Percentiles rank a stretch among this genome's conserved stretches.
Evolutionary conservation across 768 basidiomycete species (phyloP).

Genomic region (Rubroboletus pulcherrimus): DNA sequence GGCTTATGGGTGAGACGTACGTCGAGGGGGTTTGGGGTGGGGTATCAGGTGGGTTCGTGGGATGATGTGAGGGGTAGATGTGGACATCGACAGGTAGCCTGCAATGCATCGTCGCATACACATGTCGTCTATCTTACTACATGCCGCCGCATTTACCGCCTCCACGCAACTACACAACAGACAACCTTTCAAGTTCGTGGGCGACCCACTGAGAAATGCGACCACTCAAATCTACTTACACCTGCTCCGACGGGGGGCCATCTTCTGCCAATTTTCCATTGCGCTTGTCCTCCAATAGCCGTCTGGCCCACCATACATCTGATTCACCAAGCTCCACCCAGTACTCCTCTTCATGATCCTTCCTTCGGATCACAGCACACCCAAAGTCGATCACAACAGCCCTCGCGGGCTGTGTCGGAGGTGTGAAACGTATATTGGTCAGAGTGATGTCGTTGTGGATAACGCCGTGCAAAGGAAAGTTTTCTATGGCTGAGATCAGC

Average conservation of each 20-base stretch:
- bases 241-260: neutral
- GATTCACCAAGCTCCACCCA: neutral
- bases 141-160: no score
- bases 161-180: no score
- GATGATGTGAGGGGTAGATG: no score
- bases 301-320: neutral
- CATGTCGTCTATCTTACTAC: no score
- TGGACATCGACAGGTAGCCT: no score
- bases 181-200: no score
- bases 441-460: constrained; percentile 1
- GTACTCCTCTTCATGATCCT: neutral
- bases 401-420: neutral
- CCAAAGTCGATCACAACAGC: neutral
- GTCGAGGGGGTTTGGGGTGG: no score
- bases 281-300: neutral
- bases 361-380: neutral
- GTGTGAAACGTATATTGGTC: neutral
- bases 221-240: neutral
- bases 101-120: neutral
- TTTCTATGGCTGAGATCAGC: neutral
- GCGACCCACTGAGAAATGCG: neutral
- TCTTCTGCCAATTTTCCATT: neutral
- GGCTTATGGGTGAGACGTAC: no score
- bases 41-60: no score
- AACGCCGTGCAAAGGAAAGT: neutral